A percentile compares a stretch with the other conserved stretches of the same genome.
Evolutionary conservation across 495 filamentous ascomycete species (phyloP).

Genomic region (Trichoderma reesei): DNA sequence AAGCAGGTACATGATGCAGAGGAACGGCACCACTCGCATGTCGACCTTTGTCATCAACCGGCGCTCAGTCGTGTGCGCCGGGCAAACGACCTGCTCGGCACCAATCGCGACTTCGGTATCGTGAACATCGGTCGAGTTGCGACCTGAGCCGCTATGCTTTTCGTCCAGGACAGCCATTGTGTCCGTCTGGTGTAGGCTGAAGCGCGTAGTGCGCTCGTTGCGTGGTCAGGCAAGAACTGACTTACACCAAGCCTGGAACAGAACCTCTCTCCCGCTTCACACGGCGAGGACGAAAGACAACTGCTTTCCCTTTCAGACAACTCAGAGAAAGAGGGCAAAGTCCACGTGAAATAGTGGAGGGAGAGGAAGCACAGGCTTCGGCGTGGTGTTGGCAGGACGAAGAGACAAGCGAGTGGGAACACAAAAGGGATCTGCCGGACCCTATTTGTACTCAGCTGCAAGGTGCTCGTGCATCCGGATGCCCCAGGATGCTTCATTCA

Average conservation of each 20-base stretch:
- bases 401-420: slow-evolving; percentile 1
- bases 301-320: not conserved
- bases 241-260: not conserved
- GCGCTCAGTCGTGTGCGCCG: slow-evolving; percentile 42
- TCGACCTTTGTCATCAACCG: slow-evolving; percentile 70
- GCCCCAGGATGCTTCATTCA: not conserved
- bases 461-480: not conserved
- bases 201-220: not conserved
- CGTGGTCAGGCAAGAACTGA: not conserved
- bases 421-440: not conserved
- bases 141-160: not conserved
- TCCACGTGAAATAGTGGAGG: slow-evolving; percentile 5
- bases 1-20: slow-evolving; percentile 74
- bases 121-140: not conserved
- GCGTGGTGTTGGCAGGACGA: not conserved
- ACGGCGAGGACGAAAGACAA: not conserved
- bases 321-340: not conserved
- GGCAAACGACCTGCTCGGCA: slow-evolving; percentile 7
- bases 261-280: not conserved
- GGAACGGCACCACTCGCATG: slow-evolving; percentile 65
- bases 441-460: not conserved
- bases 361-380: slow-evolving; percentile 3
- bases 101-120: not conserved
- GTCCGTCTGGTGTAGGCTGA: not conserved
- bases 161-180: not conserved